Evolutionary conservation across 2,329 filamentous ascomycete genomes (phyloP).

Genomic region (Sarocladiaceae sp.): DNA sequence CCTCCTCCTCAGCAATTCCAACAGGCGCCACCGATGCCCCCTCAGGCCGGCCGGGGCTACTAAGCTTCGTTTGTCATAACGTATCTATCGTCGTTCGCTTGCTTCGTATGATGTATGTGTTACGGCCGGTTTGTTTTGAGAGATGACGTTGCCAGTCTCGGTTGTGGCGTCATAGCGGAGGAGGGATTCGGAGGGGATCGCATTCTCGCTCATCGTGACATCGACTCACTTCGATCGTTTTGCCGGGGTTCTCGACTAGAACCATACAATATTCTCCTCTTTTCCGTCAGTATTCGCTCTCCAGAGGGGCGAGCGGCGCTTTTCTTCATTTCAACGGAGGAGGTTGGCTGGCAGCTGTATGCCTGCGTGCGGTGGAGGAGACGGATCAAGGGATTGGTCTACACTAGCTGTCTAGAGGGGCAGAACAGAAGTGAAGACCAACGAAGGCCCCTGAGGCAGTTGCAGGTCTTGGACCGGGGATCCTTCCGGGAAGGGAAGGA

Average conservation of each 20-base stretch:
- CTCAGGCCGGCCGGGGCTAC: constrained; percentile 33
- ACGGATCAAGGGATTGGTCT: not conserved
- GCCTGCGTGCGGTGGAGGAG: not conserved
- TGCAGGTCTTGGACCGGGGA: too few relatives aligned
- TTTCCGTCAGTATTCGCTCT: too few relatives aligned
- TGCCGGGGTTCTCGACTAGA: too few relatives aligned
- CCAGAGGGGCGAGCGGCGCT: too few relatives aligned
- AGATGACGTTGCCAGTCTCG: not conserved
- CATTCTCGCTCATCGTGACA: too few relatives aligned
- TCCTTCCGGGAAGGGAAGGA: too few relatives aligned
- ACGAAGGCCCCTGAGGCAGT: not conserved
- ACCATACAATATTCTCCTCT: too few relatives aligned
- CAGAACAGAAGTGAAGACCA: constrained; percentile 5
- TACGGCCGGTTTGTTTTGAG: constrained; percentile 3
- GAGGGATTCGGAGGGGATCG: too few relatives aligned
- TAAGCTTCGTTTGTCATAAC: constrained; percentile 17
- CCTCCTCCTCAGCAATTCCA: constrained; percentile 22
- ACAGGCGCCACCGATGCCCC: constrained; percentile 28
- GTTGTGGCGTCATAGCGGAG: too few relatives aligned
- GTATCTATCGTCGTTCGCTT: not conserved
- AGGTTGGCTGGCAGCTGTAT: not conserved
- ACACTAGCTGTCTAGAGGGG: constrained; percentile 6
- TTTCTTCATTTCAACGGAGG: too few relatives aligned
- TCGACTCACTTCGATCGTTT: too few relatives aligned
- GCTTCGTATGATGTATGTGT: not conserved